Conservation (phyloP, 140 eudicot species). For the Bidens hawaiensis region DNA sequence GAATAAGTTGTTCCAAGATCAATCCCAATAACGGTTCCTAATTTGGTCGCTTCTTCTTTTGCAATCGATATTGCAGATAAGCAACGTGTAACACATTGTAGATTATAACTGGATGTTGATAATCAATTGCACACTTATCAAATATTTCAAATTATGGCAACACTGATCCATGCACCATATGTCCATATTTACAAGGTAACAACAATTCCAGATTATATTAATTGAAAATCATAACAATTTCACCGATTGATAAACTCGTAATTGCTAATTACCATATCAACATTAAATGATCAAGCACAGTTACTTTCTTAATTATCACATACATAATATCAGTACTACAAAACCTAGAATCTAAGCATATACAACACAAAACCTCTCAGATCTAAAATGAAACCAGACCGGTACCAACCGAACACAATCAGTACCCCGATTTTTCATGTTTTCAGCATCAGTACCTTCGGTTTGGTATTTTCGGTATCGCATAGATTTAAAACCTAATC, state of each 20-base stretch:
- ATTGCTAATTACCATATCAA: neutral
- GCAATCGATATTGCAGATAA: slow-evolving; percentile 52
- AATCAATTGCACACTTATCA: neutral
- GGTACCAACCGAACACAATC: neutral
- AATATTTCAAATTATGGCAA: neutral
- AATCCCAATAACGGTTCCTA: slow-evolving; percentile 68
- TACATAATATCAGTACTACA: neutral
- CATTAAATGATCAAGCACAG: neutral
- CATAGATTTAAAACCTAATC: neutral
- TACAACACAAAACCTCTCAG: neutral
- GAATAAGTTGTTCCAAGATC: slow-evolving; percentile 80
- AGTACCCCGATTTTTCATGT: no score
- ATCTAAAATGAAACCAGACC: slow-evolving; percentile 17
- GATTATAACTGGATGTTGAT: neutral
- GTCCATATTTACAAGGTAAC: no score
- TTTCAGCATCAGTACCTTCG: no score
- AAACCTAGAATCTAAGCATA: neutral
- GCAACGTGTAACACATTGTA: slow-evolving; percentile 31
- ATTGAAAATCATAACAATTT: neutral
- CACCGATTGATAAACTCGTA: neutral
- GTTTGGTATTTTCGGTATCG: no score
- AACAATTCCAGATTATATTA: neutral
- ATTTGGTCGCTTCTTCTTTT: slow-evolving; percentile 50
- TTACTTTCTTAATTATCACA: neutral
- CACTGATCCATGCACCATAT: neutral